Percentiles rank a stretch among this genome's conserved stretches.
phyloP scores from a whole-genome alignment of 768 basidiomycete genomes.

The Kwoniella dendrophila region DNA sequence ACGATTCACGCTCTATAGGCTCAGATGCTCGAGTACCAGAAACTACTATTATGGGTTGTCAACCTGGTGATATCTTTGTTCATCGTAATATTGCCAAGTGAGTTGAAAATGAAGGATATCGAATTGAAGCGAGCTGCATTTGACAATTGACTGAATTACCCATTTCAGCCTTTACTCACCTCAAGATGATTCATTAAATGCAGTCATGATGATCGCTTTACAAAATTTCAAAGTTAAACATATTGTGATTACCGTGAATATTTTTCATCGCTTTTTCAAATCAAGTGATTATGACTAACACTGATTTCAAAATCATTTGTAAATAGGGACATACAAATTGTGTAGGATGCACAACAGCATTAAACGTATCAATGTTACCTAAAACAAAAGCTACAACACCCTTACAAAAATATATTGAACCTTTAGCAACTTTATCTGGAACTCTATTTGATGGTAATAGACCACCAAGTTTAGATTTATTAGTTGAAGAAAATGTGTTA shows the following conservation, averaged over 20 bases:
- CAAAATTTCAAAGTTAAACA: constrained; percentile 51
- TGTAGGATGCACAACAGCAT: constrained; percentile 43
- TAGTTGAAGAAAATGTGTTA: constrained; percentile 43
- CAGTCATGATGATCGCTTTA: constrained; percentile 48
- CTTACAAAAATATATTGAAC: constrained; percentile 41
- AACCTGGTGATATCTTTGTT: constrained; percentile 48
- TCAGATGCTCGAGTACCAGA: constrained; percentile 50
- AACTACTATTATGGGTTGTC: constrained; percentile 44
- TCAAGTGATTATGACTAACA: background rate
- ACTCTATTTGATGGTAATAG: constrained; percentile 31
- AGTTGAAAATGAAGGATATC: no score
- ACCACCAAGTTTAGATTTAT: constrained; percentile 39
- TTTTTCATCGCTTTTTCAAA: background rate
- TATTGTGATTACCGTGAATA: constrained; percentile 46
- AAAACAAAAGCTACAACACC: constrained; percentile 30
- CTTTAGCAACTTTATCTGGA: constrained; percentile 34
- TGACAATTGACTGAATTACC: background rate
- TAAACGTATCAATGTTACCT: constrained; percentile 42
- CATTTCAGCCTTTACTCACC: constrained; percentile 38
- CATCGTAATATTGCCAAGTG: constrained; percentile 49
- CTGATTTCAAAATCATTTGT: background rate
- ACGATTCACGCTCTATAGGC: constrained; percentile 23
- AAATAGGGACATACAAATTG: constrained; percentile 48
- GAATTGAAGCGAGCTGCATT: no score
- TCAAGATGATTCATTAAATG: constrained; percentile 46